Percentiles rank a stretch among this genome's conserved stretches.
Evolutionary conservation across 805 yeast genomes (phyloP).

Genomic region (Lipomyces kockii): DNA sequence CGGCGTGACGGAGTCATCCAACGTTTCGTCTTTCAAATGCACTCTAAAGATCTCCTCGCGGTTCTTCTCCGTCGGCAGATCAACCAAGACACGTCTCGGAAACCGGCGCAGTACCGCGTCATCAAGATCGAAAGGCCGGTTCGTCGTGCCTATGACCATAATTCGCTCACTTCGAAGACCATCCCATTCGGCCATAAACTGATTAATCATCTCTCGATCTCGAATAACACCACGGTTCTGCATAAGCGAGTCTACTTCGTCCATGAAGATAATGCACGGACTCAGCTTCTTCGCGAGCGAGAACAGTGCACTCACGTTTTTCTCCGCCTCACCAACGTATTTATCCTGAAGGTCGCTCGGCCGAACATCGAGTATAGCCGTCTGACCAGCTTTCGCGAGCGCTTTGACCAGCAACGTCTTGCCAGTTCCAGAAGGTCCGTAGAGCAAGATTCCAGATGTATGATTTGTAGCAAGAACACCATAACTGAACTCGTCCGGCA

Average conservation of each 20-base stretch:
- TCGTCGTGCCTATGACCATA: slow-evolving; percentile 97
- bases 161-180: slow-evolving; percentile 99
- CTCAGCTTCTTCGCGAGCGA: slow-evolving; percentile 96
- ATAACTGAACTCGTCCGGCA: slow-evolving; percentile 35
- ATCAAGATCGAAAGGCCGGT: slow-evolving; percentile 98
- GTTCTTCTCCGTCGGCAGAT: slow-evolving; percentile 90
- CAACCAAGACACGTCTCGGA: slow-evolving; percentile 94
- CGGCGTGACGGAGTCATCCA: slow-evolving; percentile 60
- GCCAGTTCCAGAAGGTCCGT: slow-evolving; percentile 99
- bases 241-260: slow-evolving; percentile 97
- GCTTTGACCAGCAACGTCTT: slow-evolving; percentile 95
- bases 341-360: slow-evolving; percentile 97
- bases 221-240: slow-evolving; percentile 85
- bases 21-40: slow-evolving; percentile 69
- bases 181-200: slow-evolving; percentile 98
- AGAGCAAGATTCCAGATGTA: slow-evolving; percentile 88
- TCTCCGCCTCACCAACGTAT: slow-evolving; percentile 96
- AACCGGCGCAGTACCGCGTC: slow-evolving; percentile 98
- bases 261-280: slow-evolving; percentile 97
- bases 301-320: slow-evolving; percentile 95
- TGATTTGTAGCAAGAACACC: slow-evolving; percentile 32
- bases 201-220: slow-evolving; percentile 93
- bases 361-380: slow-evolving; percentile 96
- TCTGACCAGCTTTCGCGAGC: slow-evolving; percentile 97
- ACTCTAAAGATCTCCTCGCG: slow-evolving; percentile 90